Evolutionary conservation across 2,329 filamentous ascomycete species (phyloP).

Genomic region (Colletotrichum orbiculare): DNA sequence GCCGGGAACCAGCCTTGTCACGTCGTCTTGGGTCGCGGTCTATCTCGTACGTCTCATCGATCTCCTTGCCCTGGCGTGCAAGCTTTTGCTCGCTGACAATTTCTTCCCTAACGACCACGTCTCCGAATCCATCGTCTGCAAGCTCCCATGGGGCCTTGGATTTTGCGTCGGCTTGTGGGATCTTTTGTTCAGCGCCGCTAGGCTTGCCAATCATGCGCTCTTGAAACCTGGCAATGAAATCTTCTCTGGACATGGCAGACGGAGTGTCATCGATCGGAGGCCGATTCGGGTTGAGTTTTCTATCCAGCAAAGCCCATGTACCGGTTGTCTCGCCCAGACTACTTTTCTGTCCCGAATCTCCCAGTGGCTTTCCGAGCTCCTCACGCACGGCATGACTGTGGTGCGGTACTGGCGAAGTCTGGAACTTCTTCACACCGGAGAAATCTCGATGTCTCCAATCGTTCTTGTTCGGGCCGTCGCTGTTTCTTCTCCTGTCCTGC

Average conservation of each 20-base stretch:
- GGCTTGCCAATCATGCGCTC: constrained; percentile 10
- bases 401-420: constrained; percentile 22
- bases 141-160: not conserved
- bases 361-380: no score
- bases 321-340: not conserved
- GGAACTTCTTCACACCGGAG: constrained; percentile 16
- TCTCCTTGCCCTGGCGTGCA: constrained; percentile 9
- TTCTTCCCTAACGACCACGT: not conserved
- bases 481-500: not conserved
- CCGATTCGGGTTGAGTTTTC: not conserved
- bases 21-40: constrained; percentile 31
- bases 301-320: constrained; percentile 23
- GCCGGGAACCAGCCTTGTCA: constrained; percentile 18
- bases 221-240: constrained; percentile 21
- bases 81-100: constrained; percentile 4
- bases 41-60: constrained; percentile 35
- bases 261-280: not conserved
- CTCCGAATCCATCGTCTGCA: not conserved
- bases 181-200: not conserved
- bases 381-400: constrained; percentile 9
- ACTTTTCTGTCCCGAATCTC: no score
- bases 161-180: not conserved
- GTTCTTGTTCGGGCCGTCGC: not conserved
- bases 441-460: constrained; percentile 27
- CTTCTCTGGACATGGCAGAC: constrained; percentile 1